Evolutionary conservation across 2,329 filamentous ascomycete genomes (phyloP).

Genomic region (Chrysosporium keratinophilum): DNA sequence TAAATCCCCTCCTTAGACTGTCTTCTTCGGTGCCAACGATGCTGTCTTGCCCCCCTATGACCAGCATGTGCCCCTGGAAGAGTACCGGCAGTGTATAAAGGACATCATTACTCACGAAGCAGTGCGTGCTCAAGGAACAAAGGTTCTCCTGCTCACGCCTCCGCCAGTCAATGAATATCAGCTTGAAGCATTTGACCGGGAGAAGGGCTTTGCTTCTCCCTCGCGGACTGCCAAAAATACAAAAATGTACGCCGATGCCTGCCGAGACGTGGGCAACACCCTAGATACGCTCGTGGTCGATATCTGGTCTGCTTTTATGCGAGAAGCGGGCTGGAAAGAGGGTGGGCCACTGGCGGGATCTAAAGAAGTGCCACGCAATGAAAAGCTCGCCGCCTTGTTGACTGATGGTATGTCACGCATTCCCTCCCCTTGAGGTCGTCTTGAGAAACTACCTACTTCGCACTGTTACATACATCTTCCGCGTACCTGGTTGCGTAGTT

Average conservation of each 20-base stretch:
- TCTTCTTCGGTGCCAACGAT: constrained; percentile 89
- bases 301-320: constrained; percentile 69
- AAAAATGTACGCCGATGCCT: constrained; percentile 56
- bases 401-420: constrained; percentile 43
- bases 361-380: constrained; percentile 48
- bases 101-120: constrained; percentile 62
- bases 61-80: constrained; percentile 68
- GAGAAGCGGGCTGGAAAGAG: constrained; percentile 45
- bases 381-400: constrained; percentile 43
- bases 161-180: constrained; percentile 73
- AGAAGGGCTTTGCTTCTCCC: constrained; percentile 30
- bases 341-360: constrained; percentile 47
- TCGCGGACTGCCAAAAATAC: constrained; percentile 50
- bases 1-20: constrained; percentile 40
- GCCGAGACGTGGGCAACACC: constrained; percentile 50
- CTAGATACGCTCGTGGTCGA: constrained; percentile 58
- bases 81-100: constrained; percentile 62
- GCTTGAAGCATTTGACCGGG: constrained; percentile 27
- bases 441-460: no score
- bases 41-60: constrained; percentile 56
- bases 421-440: background rate
- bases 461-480: background rate
- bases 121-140: constrained; percentile 59
- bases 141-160: constrained; percentile 65
- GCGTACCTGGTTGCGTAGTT: no score